Evolutionary conservation across 306 rosid genomes (phyloP).

Genomic region (Adenanthera pavonina): DNA sequence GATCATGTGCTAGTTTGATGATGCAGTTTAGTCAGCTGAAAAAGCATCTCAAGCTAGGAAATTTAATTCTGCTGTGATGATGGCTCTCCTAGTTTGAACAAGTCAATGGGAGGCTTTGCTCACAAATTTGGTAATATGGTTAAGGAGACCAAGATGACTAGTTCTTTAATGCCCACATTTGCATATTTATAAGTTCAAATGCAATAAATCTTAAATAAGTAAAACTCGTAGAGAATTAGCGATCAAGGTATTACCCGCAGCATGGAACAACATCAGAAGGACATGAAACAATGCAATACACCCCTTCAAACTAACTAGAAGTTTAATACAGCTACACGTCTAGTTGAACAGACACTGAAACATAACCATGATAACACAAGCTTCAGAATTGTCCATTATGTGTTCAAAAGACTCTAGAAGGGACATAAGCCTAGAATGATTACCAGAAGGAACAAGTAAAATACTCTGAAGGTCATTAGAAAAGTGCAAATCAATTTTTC

Average conservation of each 20-base stretch:
- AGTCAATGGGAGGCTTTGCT: not conserved
- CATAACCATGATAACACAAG: not conserved
- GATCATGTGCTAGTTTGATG: not conserved
- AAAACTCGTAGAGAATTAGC: not conserved
- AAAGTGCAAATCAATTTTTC: conserved; percentile 38
- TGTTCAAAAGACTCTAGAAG: conserved; percentile 1
- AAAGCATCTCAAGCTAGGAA: conserved; percentile 13
- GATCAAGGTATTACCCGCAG: not conserved
- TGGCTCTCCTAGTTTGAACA: not conserved
- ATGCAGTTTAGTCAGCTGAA: not conserved
- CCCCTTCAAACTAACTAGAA: not conserved
- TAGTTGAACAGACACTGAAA: not conserved
- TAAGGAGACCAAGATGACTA: not conserved
- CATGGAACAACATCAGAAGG: not conserved
- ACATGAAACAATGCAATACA: not conserved
- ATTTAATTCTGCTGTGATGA: not conserved
- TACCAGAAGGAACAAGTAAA: conserved; percentile 14
- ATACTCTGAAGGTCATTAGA: not conserved
- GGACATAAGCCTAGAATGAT: conserved; percentile 36
- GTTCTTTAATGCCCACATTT: not conserved
- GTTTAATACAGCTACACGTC: conserved; percentile 11
- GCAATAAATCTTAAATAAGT: not conserved
- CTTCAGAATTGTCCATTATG: not conserved
- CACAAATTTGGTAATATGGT: not conserved
- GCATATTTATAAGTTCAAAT: conserved; percentile 2